These are phyloP conservation scores for Blattamonas nauphoetae DNA, from an alignment of 78 protist genomes.

Conservation along the genomic window DNA sequence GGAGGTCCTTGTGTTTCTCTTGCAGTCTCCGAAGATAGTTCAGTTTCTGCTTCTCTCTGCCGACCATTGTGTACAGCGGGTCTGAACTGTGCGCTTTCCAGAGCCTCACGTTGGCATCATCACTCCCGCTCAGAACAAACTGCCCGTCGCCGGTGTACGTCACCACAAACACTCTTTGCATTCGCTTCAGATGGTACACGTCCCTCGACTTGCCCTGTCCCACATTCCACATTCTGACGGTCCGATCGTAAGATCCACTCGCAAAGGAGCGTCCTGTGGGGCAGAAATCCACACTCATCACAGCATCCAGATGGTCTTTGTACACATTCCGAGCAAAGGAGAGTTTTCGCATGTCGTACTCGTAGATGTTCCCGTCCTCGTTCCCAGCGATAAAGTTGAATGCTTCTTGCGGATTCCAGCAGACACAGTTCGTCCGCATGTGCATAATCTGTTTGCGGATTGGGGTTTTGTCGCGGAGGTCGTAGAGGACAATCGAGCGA, in stretches of 20 bases:
- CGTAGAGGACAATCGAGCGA: slow-evolving; percentile 23
- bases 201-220: slow-evolving; percentile 2
- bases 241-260: slow-evolving; percentile 30
- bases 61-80: background rate
- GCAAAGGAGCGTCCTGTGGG: slow-evolving; percentile 34
- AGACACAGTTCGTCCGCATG: slow-evolving; percentile 7
- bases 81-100: slow-evolving; percentile 26
- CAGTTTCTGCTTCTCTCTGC: background rate
- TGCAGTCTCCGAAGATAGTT: background rate
- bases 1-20: background rate
- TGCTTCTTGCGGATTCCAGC: slow-evolving; percentile 40
- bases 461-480: slow-evolving; percentile 12
- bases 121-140: slow-evolving; percentile 28
- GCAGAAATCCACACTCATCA: slow-evolving; percentile 25
- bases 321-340: slow-evolving; percentile 3
- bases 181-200: slow-evolving; percentile 34
- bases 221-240: slow-evolving; percentile 12
- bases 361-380: slow-evolving; percentile 32
- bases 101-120: slow-evolving; percentile 31
- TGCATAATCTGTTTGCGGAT: slow-evolving; percentile 7
- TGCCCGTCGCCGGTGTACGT: slow-evolving; percentile 21
- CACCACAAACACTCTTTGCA: slow-evolving; percentile 38
- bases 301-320: slow-evolving; percentile 24
- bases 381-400: slow-evolving; percentile 31
- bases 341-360: slow-evolving; percentile 41